A percentile compares a stretch with the other conserved stretches of the same genome.
phyloP scores from a whole-genome alignment of 352 stramenopile genomes.

The Phytophthora chlamydospora region DNA sequence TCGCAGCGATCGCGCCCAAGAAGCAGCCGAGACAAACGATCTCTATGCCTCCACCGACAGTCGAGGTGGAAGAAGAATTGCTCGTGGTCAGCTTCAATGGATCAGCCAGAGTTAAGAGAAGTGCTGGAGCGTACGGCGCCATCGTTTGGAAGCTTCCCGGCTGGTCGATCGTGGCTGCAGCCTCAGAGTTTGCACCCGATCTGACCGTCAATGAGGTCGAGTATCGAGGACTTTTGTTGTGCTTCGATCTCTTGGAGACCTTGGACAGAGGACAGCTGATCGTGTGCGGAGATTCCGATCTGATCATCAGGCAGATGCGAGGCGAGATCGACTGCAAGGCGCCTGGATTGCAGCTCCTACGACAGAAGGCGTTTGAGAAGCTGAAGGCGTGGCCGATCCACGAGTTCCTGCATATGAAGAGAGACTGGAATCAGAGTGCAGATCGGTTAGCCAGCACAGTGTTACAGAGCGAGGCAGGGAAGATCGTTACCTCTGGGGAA shows the following conservation, averaged over 20 bases:
- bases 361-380: not conserved
- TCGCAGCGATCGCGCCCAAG: not conserved
- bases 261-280: not conserved
- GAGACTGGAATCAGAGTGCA: slow-evolving; percentile 7
- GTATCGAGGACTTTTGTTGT: slow-evolving; percentile 1
- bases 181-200: not conserved
- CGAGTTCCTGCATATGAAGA: slow-evolving; percentile 7
- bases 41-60: not conserved
- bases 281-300: slow-evolving; percentile 5
- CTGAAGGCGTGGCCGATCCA: not conserved
- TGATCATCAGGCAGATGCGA: slow-evolving; percentile 6
- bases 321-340: slow-evolving; percentile 18
- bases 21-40: not conserved
- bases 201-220: not conserved
- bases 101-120: slow-evolving; percentile 1
- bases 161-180: not conserved
- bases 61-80: not conserved
- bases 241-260: not conserved
- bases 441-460: slow-evolving; percentile 1
- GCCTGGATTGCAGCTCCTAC: not conserved
- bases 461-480: not conserved
- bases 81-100: slow-evolving; percentile 1
- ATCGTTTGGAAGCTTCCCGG: slow-evolving; percentile 1
- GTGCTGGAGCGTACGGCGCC: not conserved
- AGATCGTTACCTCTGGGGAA: not conserved